Conservation (phyloP, 441 rosid genomes). For the Biscutella laevigata region DNA sequence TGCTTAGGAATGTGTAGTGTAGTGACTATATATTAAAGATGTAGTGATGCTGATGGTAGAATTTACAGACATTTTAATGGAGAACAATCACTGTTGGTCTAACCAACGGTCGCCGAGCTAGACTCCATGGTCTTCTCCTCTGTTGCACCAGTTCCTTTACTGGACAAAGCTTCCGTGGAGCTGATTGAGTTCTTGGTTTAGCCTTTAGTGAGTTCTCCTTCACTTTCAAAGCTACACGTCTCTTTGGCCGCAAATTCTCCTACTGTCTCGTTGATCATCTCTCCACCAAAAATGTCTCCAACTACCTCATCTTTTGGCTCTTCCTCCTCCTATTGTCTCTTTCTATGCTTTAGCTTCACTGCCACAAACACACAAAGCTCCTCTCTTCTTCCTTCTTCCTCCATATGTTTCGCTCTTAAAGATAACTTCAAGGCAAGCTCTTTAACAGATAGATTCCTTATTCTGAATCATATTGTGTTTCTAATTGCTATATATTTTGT, state of each 20-base stretch:
- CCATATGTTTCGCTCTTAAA: too few relatives aligned
- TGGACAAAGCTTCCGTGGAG: conserved; percentile 23
- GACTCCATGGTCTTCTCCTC: conserved; percentile 23
- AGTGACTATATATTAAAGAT: too few relatives aligned
- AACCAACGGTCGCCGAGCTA: conserved; percentile 21
- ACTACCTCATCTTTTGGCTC: conserved; percentile 37
- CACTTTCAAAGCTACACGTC: conserved; percentile 26
- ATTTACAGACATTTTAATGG: conserved; percentile 3
- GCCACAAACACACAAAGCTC: too few relatives aligned
- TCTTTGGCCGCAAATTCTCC: conserved; percentile 37
- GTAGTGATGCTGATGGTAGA: background rate
- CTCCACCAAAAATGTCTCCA: conserved; percentile 34
- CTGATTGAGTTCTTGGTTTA: conserved; percentile 53
- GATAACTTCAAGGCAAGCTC: too few relatives aligned
- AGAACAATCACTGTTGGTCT: conserved; percentile 26
- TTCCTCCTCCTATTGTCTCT: background rate
- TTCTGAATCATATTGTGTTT: too few relatives aligned
- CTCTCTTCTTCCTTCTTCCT: too few relatives aligned
- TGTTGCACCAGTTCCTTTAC: conserved; percentile 34
- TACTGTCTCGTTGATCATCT: conserved; percentile 55
- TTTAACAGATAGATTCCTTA: too few relatives aligned
- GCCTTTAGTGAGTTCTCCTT: conserved; percentile 38
- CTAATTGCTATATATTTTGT: too few relatives aligned
- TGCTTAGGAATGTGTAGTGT: background rate
- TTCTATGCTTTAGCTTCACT: too few relatives aligned